phyloP scores from a whole-genome alignment of 2,329 filamentous ascomycete genomes.

The Parafenestella ontariensis region DNA sequence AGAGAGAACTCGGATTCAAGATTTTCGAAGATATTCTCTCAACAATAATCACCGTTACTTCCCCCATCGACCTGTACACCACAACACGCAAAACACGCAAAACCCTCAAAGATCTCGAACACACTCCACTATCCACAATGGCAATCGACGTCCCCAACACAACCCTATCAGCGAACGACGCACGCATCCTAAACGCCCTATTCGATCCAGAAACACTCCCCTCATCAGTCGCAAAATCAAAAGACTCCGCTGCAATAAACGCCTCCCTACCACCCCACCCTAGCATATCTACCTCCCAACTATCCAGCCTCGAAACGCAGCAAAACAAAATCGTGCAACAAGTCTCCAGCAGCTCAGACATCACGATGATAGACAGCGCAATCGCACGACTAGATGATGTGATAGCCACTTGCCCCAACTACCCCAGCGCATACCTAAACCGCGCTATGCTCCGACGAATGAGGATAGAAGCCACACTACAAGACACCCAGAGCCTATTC shows the following conservation, averaged over 20 bases:
- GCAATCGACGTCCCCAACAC: constrained; percentile 55
- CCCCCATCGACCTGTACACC: background rate
- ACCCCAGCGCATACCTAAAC: constrained; percentile 78
- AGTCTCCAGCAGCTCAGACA: constrained; percentile 22
- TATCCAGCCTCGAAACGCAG: constrained; percentile 51
- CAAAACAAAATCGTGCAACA: constrained; percentile 55
- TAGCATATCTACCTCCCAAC: constrained; percentile 44
- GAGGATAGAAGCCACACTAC: constrained; percentile 54
- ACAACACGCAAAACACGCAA: background rate
- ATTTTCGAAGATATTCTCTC: background rate
- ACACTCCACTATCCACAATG: constrained; percentile 18
- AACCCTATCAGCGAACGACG: constrained; percentile 45
- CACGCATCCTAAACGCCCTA: constrained; percentile 46
- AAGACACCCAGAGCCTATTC: constrained; percentile 21
- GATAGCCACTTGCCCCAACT: constrained; percentile 65
- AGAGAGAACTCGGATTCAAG: background rate
- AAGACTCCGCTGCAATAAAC: constrained; percentile 53
- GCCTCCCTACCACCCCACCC: constrained; percentile 51
- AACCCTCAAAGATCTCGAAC: background rate
- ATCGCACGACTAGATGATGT: constrained; percentile 59
- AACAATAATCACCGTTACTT: background rate
- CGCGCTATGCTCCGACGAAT: constrained; percentile 71
- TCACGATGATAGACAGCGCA: constrained; percentile 20
- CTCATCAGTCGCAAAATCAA: constrained; percentile 59
- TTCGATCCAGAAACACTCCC: constrained; percentile 52